Evolutionary conservation across 108 stramenopile genomes (phyloP).

Genomic region (Nitzschia inconspicua): DNA sequence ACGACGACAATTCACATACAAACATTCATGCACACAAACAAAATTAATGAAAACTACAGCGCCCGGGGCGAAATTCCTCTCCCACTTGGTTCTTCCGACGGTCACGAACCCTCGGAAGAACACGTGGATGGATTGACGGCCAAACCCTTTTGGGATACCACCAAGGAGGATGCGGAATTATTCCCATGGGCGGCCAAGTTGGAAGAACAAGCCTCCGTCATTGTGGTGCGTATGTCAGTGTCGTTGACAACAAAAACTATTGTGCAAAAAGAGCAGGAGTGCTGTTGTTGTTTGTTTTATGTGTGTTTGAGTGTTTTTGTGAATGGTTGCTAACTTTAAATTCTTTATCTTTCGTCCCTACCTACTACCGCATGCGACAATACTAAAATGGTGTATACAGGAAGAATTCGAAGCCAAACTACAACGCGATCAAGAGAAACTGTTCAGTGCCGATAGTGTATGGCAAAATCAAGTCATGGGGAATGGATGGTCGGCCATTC

Average conservation of each 20-base stretch:
- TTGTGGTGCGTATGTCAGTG: too few species aligned
- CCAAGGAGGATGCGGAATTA: slow-evolving; percentile 26
- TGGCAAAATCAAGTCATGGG: slow-evolving; percentile 92
- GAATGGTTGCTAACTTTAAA: too few species aligned
- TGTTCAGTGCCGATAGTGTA: slow-evolving; percentile 70
- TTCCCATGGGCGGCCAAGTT: slow-evolving; percentile 86
- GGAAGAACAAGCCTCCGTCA: slow-evolving; percentile 69
- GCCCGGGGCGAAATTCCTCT: slow-evolving; percentile 54
- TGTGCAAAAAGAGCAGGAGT: too few species aligned
- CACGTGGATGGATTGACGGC: slow-evolving; percentile 86
- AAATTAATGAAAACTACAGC: slow-evolving; percentile 8
- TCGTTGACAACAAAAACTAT: too few species aligned
- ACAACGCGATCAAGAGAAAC: slow-evolving; percentile 14
- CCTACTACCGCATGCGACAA: too few species aligned
- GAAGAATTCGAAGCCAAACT: slow-evolving; percentile 77
- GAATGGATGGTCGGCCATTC: slow-evolving; percentile 85
- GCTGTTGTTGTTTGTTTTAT: too few species aligned
- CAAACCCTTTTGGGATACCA: slow-evolving; percentile 82
- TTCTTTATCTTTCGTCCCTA: too few species aligned
- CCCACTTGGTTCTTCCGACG: slow-evolving; percentile 40
- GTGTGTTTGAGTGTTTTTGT: too few species aligned
- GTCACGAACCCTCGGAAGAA: slow-evolving; percentile 87
- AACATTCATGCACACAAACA: background rate
- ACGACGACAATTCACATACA: background rate
- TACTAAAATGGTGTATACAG: too few species aligned